These are phyloP conservation scores for Mollisiaceae sp. DNA, from an alignment of 2,329 filamentous ascomycete genomes.

Conservation along the genomic window DNA sequence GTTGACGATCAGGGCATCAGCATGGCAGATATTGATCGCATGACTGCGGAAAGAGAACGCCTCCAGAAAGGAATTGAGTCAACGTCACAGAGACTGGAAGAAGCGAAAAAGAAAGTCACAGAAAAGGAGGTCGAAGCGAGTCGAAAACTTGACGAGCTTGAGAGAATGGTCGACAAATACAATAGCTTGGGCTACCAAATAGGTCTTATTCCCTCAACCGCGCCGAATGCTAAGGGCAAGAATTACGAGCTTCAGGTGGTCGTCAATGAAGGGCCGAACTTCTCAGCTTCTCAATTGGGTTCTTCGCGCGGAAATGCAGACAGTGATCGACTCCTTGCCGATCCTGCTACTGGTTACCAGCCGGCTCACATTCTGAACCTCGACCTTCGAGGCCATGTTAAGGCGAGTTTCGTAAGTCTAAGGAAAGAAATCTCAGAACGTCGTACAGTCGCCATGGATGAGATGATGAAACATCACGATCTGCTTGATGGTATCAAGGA, in stretches of 20 bases:
- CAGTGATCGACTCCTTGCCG: conserved; percentile 79
- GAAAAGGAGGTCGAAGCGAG: conserved; percentile 91
- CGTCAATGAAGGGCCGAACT: conserved; percentile 80
- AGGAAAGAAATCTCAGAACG: conserved; percentile 93
- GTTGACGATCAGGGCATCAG: conserved; percentile 95
- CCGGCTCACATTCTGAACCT: conserved; percentile 87
- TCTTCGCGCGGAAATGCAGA: conserved; percentile 48
- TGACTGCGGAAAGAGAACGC: conserved; percentile 93
- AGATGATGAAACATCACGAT: conserved; percentile 94
- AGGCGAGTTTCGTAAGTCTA: conserved; percentile 76
- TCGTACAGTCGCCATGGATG: conserved; percentile 79
- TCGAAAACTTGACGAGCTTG: conserved; percentile 87
- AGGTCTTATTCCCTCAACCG: conserved; percentile 83
- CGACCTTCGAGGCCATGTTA: conserved; percentile 83
- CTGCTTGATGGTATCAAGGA: conserved; percentile 94
- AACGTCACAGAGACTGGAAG: conserved; percentile 77
- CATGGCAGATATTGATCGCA: conserved; percentile 98
- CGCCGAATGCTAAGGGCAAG: conserved; percentile 81
- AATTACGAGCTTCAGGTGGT: conserved; percentile 85
- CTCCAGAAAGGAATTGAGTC: conserved; percentile 88
- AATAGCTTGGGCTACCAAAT: conserved; percentile 95
- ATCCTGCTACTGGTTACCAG: conserved; percentile 85
- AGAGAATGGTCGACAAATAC: conserved; percentile 86
- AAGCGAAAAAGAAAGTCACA: conserved; percentile 79
- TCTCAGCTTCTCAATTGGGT: conserved; percentile 65